Base-by-base conservation (phyloP, 192 early-diverging fungal species). In the Coemansia sp. region DNA sequence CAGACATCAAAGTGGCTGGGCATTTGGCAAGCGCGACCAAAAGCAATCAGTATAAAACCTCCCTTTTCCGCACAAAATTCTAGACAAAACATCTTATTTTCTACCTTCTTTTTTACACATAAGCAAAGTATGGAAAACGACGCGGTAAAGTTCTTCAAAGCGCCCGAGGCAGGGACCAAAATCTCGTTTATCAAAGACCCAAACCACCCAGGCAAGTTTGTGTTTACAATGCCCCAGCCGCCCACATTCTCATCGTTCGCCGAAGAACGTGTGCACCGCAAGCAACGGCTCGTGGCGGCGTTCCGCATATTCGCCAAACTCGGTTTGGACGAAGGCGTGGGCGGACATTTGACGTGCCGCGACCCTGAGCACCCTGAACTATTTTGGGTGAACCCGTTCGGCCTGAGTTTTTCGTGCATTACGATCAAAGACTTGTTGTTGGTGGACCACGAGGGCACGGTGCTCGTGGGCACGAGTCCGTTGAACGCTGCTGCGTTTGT, bases 361-460 rank as follows among this genome's bases (percentile, higher is more conserved):
- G 86, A 87, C 63, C 86, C 86, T 4, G 84, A 87, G 65, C 72
- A 79, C 45, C 72, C 86, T 0, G 80, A 82, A 14, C 52, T 85
- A 4, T 87, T 86, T 63, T 86, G 85, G 86, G 85, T 86, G n/a
- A 87, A 87, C 35, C 74, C 82, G 37, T 85, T 87, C 41, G 85
- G 85, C 19, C 59, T 61, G 35, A 73, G 83, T 62, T 87, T 87
- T 62, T 71, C 76, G 1, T 77, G 83, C 67, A 74, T 88, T 31
- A 82, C 74, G 9, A 70, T 82, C 17, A 78, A 75, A 52, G 85
- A 86, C 57, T 71, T 87, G 29, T 53, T 86, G n/a, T 75, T 87
- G 7, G 84, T 86, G 1, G 77, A 87, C 64, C 84, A 85, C 60
- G 14, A 68, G 3, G 86, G 86, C 48, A 65, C 62, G 0, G 81